These are phyloP conservation scores for Didymosphaeria variabile DNA, from an alignment of 2,329 filamentous ascomycete genomes.

Conservation along the genomic window DNA sequence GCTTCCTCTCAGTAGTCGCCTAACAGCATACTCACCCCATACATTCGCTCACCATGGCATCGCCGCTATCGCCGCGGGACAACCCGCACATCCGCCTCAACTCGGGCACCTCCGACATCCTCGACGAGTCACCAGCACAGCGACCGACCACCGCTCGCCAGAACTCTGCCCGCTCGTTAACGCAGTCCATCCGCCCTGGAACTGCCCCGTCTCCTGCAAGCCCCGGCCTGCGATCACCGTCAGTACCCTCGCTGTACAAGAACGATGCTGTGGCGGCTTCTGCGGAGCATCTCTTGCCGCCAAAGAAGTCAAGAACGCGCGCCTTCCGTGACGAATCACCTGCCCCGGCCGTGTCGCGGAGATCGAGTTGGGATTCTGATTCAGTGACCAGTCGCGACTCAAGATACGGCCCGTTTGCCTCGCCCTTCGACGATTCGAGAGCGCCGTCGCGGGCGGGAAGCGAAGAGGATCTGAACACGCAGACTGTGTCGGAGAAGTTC, in stretches of 20 bases:
- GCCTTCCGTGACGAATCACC: conserved; percentile 62
- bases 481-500: conserved; percentile 77
- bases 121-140: conserved; percentile 40
- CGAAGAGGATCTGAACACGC: conserved; percentile 73
- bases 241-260: conserved; percentile 44
- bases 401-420: conserved; percentile 57
- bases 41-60: conserved; percentile 42
- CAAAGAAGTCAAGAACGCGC: conserved; percentile 57
- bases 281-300: conserved; percentile 62
- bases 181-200: conserved; percentile 48
- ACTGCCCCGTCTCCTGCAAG: conserved; percentile 37
- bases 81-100: conserved; percentile 71
- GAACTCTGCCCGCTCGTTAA: conserved; percentile 56
- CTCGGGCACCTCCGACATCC: conserved; percentile 64
- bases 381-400: conserved; percentile 62
- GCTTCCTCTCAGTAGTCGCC: conserved; percentile 32
- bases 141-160: conserved; percentile 52
- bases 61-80: conserved; percentile 41
- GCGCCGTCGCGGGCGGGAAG: conserved; percentile 68
- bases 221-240: conserved; percentile 35
- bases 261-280: conserved; percentile 52
- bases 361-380: conserved; percentile 73
- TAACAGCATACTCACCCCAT: conserved; percentile 37
- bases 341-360: conserved; percentile 66
- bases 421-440: conserved; percentile 68